Evolutionary conservation across 2,329 filamentous ascomycete genomes (phyloP), one percentile per base, ranked within the genome.

Genomic region (Colletotrichum gigasporum): DNA sequence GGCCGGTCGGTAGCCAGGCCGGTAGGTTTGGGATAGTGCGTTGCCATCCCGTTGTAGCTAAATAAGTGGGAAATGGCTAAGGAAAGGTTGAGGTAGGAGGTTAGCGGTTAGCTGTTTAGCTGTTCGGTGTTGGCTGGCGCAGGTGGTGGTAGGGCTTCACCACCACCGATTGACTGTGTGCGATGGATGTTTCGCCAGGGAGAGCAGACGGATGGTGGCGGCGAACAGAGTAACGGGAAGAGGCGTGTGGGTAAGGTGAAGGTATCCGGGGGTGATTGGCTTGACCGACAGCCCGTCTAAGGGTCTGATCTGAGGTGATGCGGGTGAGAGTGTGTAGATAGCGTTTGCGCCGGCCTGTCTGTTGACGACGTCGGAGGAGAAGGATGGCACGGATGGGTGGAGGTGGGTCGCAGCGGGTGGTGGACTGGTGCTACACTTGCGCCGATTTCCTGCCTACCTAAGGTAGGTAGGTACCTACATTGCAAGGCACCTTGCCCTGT

Each of bases 221-320:
- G 8, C 28, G 24, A 20, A 30, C 28, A 48, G 44, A 48, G 10
- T 47, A 22, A n/a, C 56, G 57, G 41, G 44, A 30, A 32, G 56
- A 62, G 62, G 52, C 34, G 55, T 63, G 55, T 60, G 55, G 60
- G 54, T 59, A 63, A 63, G 61, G 61, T 63, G 20, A 63, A 63
- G 61, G 61, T 63, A 26, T 63, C 41, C 9, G 61, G 61, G 60
- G 41, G 47, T 63, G 55, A 60, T 30, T 28, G 56, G 47, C 16
- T 28, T n/a, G 42, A 22, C 18, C 18, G 44, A 20, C 35, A 39
- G 16, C 12, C 47, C 20, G 47, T 52, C 39, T 54, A 39, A 50
- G 34, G 57, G 62, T 30, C 48, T 55, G 56, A 32, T 61, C 48
- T 60, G 30, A 22, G 37, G 22, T 52, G 30, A 16, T 42, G 41